These are phyloP conservation scores for Warburgia ugandensis DNA, from an alignment of 164 flowering plant species.

Conservation along the genomic window DNA sequence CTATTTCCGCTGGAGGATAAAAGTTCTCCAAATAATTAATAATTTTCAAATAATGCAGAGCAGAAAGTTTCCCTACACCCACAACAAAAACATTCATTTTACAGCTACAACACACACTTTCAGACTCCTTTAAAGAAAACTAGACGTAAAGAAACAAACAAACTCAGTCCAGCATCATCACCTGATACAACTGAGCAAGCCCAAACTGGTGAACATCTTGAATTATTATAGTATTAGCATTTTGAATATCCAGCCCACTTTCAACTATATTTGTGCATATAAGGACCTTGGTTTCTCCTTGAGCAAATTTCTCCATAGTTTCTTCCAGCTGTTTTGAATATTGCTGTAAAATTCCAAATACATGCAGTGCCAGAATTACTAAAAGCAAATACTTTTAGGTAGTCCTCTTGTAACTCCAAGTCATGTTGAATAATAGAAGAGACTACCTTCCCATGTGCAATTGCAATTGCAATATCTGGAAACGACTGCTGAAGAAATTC, in stretches of 20 bases:
- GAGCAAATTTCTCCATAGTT: slow-evolving; percentile 83
- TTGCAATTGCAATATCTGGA: slow-evolving; percentile 68
- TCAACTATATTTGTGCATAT: slow-evolving; percentile 95
- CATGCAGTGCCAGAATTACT: too few relatives aligned
- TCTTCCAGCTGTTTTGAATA: slow-evolving; percentile 89
- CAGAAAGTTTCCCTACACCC: too few relatives aligned
- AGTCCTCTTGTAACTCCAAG: background rate
- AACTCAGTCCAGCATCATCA: slow-evolving; percentile 16
- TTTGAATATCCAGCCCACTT: slow-evolving; percentile 98
- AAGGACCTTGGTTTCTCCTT: slow-evolving; percentile 71
- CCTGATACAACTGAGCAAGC: slow-evolving; percentile 96
- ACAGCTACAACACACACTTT: background rate
- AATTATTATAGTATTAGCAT: slow-evolving; percentile 91
- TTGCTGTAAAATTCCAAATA: slow-evolving; percentile 86
- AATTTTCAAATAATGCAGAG: too few relatives aligned
- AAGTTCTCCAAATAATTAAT: too few relatives aligned
- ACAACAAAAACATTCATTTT: background rate
- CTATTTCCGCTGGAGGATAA: too few relatives aligned
- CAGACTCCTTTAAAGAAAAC: too few relatives aligned
- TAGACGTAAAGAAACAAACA: too few relatives aligned
- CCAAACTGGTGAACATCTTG: slow-evolving; percentile 98
- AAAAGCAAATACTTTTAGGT: too few relatives aligned
- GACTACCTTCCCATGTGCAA: slow-evolving; percentile 95
- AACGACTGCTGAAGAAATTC: slow-evolving; percentile 66
- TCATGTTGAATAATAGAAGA: background rate